Percentiles rank a stretch among this genome's conserved stretches.
Conservation (phyloP, 306 rosid species). For the Pterocarpus macrocarpus region DNA sequence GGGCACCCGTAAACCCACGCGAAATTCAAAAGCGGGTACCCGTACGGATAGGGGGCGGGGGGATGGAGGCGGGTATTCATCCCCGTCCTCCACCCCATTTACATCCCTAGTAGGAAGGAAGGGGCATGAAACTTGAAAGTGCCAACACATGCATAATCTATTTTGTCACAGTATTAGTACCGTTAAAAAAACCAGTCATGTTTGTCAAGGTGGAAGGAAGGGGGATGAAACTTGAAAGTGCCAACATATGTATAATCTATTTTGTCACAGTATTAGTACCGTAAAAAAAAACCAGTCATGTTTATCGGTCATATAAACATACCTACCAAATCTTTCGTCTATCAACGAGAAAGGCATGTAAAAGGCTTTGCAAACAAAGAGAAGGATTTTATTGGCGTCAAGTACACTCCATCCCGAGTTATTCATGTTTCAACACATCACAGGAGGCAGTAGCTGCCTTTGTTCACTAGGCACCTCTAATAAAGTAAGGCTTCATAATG, state of each 20-base stretch:
- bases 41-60: no score
- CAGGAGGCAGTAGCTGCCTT: not conserved
- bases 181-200: not conserved
- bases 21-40: no score
- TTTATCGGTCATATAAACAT: not conserved
- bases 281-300: not conserved
- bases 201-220: not conserved
- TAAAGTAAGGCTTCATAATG: constrained; percentile 41
- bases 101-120: no score
- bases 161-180: no score
- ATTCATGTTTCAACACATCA: constrained; percentile 1
- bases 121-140: no score
- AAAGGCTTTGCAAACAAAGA: not conserved
- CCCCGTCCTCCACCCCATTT: no score
- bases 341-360: not conserved
- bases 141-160: no score
- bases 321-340: not conserved
- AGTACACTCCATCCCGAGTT: not conserved
- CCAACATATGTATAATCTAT: no score
- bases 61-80: no score
- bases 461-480: not conserved
- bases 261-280: no score
- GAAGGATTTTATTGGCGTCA: constrained; percentile 28
- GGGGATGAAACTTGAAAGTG: no score
- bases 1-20: no score